Percentiles rank a stretch among this genome's conserved stretches.
Conservation (phyloP, 306 rosid species). For the Sechiopsis laciniata region DNA sequence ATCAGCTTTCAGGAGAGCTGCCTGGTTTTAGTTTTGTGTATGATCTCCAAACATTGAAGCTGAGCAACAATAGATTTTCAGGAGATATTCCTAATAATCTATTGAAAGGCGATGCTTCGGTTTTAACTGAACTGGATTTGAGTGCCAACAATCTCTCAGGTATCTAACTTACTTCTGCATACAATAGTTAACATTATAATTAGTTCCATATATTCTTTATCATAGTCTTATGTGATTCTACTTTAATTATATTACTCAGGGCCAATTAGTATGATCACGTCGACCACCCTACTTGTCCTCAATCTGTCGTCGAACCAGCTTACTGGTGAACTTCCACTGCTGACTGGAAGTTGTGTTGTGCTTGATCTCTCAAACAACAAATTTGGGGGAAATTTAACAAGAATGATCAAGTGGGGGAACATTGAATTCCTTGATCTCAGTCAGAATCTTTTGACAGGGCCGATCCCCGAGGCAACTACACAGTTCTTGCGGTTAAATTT, state of each 20-base stretch:
- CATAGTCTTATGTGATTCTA: background rate
- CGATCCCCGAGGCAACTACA: constrained; percentile 72
- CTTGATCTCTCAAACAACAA: constrained; percentile 88
- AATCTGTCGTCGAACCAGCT: constrained; percentile 77
- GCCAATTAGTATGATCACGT: constrained; percentile 56
- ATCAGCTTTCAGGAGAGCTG: constrained; percentile 79
- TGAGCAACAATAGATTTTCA: constrained; percentile 78
- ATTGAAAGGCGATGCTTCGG: constrained; percentile 82
- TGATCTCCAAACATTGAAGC: constrained; percentile 84
- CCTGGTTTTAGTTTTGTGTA: constrained; percentile 91
- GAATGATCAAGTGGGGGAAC: constrained; percentile 86
- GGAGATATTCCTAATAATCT: constrained; percentile 73
- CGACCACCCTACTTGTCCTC: constrained; percentile 56
- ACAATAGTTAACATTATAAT: no score
- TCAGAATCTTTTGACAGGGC: constrained; percentile 61
- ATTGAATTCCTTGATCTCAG: constrained; percentile 85
- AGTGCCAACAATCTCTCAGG: constrained; percentile 98
- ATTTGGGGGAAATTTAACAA: constrained; percentile 67
- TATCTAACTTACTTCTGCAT: constrained; percentile 21
- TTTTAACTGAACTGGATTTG: constrained; percentile 77
- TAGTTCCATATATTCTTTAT: background rate
- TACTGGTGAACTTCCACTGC: constrained; percentile 67
- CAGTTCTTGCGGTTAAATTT: constrained; percentile 74
- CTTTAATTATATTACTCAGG: constrained; percentile 47
- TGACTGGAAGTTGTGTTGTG: constrained; percentile 83